These are phyloP conservation scores for Porpolomopsis calyptriformis DNA, from an alignment of 768 basidiomycete species.

Conservation along the genomic window DNA sequence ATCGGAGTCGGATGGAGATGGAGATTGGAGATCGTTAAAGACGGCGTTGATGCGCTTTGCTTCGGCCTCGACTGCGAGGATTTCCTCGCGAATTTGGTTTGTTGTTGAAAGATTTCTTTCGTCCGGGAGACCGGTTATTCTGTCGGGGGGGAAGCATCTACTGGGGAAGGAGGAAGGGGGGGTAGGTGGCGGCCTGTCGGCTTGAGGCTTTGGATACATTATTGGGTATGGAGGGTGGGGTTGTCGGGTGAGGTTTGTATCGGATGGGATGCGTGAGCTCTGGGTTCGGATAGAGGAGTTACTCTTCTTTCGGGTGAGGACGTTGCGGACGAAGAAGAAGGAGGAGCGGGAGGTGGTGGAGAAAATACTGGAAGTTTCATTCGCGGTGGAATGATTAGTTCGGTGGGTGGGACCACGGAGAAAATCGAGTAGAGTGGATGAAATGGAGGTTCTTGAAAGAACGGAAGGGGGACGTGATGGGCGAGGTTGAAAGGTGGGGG, in stretches of 20 bases:
- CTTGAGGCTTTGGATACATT: background rate
- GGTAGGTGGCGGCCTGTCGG: constrained; percentile 8
- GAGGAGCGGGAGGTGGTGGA: constrained; percentile 18
- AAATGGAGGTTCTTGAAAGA: constrained; percentile 18
- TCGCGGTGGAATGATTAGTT: constrained; percentile 8
- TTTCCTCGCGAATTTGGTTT: constrained; percentile 48
- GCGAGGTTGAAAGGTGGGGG: constrained; percentile 6
- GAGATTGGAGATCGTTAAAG: constrained; percentile 57
- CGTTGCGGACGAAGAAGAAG: constrained; percentile 18
- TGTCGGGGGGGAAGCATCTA: constrained; percentile 10
- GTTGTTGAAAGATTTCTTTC: constrained; percentile 44
- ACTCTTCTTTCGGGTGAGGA: constrained; percentile 16
- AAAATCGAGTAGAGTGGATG: constrained; percentile 24
- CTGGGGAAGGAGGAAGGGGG: constrained; percentile 18
- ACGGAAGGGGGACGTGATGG: constrained; percentile 13
- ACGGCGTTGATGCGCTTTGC: constrained; percentile 52
- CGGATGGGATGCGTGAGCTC: constrained; percentile 15
- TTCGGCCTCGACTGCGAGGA: constrained; percentile 55
- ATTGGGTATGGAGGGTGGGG: background rate
- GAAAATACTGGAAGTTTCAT: constrained; percentile 14
- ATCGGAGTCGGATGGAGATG: constrained; percentile 21
- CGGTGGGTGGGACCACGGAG: constrained; percentile 31
- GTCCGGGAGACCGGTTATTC: constrained; percentile 38
- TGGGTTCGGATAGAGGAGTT: constrained; percentile 22
- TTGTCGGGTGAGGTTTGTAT: background rate